Evolutionary conservation across 805 yeast species (phyloP).

Genomic region (Candida nitratophila): DNA sequence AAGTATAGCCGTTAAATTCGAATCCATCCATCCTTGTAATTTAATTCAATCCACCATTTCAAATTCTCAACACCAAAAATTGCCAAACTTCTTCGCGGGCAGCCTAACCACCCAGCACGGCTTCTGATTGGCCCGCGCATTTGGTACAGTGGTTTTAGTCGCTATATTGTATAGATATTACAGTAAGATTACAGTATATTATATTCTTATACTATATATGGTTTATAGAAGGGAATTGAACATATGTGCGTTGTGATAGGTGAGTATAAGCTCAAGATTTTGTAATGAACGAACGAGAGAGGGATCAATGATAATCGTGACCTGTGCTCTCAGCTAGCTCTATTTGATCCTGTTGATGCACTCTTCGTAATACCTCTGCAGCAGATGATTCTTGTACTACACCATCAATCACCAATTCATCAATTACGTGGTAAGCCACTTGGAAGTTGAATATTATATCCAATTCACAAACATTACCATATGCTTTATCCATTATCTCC

Average conservation of each 20-base stretch:
- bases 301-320: slow-evolving; percentile 1
- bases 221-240: no score
- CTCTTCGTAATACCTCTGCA: slow-evolving; percentile 68
- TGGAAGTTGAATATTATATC: slow-evolving; percentile 95
- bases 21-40: no score
- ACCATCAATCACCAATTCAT: slow-evolving; percentile 87
- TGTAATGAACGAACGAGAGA: no score
- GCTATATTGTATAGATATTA: no score
- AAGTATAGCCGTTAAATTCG: not conserved
- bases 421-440: slow-evolving; percentile 86
- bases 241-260: no score
- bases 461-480: slow-evolving; percentile 93
- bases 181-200: no score
- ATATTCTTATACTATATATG: no score
- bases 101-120: not conserved
- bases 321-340: slow-evolving; percentile 32
- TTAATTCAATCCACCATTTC: no score
- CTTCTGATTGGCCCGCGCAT: not conserved
- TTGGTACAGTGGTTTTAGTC: slow-evolving; percentile 2
- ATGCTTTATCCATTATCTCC: slow-evolving; percentile 92
- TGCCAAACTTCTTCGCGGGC: no score
- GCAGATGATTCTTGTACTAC: slow-evolving; percentile 77
- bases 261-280: no score
- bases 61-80: no score
- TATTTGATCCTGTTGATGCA: slow-evolving; percentile 79